Conservation (phyloP, 208 protist genomes). For the Phytomonas francai region DNA sequence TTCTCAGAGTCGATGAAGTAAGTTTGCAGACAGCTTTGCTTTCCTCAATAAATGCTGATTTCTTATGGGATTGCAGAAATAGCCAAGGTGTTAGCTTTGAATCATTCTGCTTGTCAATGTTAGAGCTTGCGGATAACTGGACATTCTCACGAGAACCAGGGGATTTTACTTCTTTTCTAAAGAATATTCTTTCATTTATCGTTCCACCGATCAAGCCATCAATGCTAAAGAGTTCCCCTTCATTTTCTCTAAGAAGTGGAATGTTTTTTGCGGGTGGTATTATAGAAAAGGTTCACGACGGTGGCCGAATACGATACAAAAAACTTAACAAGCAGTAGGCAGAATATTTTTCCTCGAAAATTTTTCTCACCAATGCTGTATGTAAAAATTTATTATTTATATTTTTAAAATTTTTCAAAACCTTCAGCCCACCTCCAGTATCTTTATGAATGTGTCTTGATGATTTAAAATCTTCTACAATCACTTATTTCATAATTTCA, state of each 20-base stretch:
- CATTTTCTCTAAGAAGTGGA: conserved; percentile 17
- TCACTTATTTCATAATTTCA: conserved; percentile 6
- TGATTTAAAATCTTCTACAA: conserved; percentile 4
- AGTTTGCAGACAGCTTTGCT: neutral
- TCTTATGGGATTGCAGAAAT: conserved; percentile 1
- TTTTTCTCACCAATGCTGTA: neutral
- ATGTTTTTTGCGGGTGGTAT: conserved; percentile 23
- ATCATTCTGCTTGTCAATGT: conserved; percentile 50
- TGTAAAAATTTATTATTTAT: neutral
- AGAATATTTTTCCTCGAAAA: neutral
- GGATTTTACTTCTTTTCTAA: conserved; percentile 22
- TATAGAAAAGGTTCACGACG: neutral
- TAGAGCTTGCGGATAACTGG: conserved; percentile 80
- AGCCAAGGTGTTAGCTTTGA: conserved; percentile 35
- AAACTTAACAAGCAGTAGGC: neutral
- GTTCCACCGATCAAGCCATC: neutral
- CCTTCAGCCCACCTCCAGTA: neutral
- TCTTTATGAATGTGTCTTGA: neutral
- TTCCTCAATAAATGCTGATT: neutral
- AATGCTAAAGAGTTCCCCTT: neutral
- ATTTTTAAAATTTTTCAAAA: neutral
- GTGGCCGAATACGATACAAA: neutral
- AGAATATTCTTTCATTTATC: conserved; percentile 11
- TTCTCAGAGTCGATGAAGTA: conserved; percentile 10
- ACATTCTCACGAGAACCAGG: conserved; percentile 21